Evolutionary conservation across 495 filamentous ascomycete genomes (phyloP).

Genomic region (Oleoguttula mirabilis): DNA sequence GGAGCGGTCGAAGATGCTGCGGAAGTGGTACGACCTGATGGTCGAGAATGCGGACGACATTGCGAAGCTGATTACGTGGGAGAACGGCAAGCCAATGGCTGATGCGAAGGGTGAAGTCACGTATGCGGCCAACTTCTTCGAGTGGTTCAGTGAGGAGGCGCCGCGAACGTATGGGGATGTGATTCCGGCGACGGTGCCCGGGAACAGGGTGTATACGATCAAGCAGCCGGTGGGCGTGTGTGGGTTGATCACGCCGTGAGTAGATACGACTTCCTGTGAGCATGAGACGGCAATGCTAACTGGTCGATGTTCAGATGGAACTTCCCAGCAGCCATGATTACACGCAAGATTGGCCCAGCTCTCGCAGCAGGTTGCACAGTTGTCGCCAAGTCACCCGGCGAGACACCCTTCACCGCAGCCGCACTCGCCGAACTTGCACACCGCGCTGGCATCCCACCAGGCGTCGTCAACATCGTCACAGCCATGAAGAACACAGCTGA

Average conservation of each 20-base stretch:
- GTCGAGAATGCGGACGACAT: conserved; percentile 79
- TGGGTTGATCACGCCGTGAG: conserved; percentile 73
- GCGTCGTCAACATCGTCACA: conserved; percentile 48
- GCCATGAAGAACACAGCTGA: conserved; percentile 52
- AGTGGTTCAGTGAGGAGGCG: conserved; percentile 71
- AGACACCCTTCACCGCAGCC: conserved; percentile 48
- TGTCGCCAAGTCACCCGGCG: conserved; percentile 54
- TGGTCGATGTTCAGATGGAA: conserved; percentile 28
- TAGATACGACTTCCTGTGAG: background rate
- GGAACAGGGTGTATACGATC: conserved; percentile 34
- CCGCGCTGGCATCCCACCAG: conserved; percentile 47
- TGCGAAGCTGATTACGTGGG: conserved; percentile 58
- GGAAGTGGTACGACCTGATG: conserved; percentile 85
- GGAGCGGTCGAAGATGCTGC: conserved; percentile 62
- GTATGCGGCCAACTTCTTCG: conserved; percentile 62
- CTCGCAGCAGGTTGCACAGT: conserved; percentile 51
- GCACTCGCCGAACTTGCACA: conserved; percentile 46
- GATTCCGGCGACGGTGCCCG: conserved; percentile 41
- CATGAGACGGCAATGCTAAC: background rate
- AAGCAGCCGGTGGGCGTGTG: conserved; percentile 81
- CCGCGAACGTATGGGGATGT: conserved; percentile 59
- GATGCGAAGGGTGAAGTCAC: conserved; percentile 62
- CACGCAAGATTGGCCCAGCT: conserved; percentile 35
- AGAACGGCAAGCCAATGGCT: conserved; percentile 62
- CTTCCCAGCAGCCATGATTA: conserved; percentile 37